Percentiles rank a stretch among this genome's conserved stretches.
Conservation (phyloP, 768 basidiomycete genomes). For the Naematelia encephala region DNA sequence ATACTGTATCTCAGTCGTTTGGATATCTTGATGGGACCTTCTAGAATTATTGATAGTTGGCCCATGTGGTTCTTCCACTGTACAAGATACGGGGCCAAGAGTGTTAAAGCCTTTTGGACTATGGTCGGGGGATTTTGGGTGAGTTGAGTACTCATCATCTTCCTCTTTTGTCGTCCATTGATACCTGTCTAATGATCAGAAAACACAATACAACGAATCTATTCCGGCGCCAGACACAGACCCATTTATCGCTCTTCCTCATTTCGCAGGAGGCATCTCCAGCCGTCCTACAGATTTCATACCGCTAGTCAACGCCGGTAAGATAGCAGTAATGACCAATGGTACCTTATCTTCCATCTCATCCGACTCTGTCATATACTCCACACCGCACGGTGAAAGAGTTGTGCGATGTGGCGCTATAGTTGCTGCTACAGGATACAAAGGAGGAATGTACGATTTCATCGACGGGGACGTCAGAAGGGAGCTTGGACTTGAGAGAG, state of each 20-base stretch:
- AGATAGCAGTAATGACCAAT: background rate
- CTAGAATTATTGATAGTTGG: slow-evolving; percentile 10
- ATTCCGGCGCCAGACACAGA: slow-evolving; percentile 7
- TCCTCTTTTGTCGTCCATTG: too few species aligned
- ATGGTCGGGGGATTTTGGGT: slow-evolving; percentile 6
- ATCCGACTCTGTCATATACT: background rate
- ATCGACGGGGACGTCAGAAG: background rate
- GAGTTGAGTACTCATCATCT: too few species aligned
- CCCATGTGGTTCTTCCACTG: slow-evolving; percentile 15
- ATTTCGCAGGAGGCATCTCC: slow-evolving; percentile 12
- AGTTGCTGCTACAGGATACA: slow-evolving; percentile 13
- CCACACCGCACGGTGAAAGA: background rate
- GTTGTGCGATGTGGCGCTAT: slow-evolving; percentile 7
- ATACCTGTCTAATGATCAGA: background rate
- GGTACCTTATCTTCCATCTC: background rate
- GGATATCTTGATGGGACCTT: slow-evolving; percentile 14
- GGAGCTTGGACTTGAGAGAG: background rate
- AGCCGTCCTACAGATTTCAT: background rate
- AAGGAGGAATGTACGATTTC: slow-evolving; percentile 5
- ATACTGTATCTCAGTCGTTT: slow-evolving; percentile 6
- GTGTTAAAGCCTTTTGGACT: slow-evolving; percentile 9
- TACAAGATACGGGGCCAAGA: background rate
- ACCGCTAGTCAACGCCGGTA: slow-evolving; percentile 1
- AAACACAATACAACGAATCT: background rate
- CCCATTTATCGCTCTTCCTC: slow-evolving; percentile 8